phyloP scores from a whole-genome alignment of 352 stramenopile species.

The Aphanomyces cochlioides region DNA sequence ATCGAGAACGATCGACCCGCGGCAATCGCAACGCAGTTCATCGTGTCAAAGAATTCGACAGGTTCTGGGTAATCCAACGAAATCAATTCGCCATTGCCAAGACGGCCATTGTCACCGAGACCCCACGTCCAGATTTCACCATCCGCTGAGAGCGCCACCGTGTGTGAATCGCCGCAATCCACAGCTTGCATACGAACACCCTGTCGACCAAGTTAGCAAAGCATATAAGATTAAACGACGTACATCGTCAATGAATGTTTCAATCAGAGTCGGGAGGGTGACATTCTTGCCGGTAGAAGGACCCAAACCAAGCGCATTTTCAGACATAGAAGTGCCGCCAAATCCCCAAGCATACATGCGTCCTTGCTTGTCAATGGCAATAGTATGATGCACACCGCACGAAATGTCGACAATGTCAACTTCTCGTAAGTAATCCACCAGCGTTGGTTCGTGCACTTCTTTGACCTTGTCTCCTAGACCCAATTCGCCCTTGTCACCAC shows the following conservation, averaged over 20 bases:
- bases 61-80: constrained; percentile 78
- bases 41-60: constrained; percentile 77
- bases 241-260: constrained; percentile 62
- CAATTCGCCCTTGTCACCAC: constrained; percentile 88
- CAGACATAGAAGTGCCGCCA: constrained; percentile 81
- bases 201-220: constrained; percentile 25
- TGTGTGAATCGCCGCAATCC: constrained; percentile 87
- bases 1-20: constrained; percentile 88
- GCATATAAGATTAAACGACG: neutral
- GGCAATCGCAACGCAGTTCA: constrained; percentile 64
- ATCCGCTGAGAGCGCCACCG: constrained; percentile 80
- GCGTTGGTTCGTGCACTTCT: constrained; percentile 42
- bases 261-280: constrained; percentile 58
- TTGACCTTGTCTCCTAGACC: constrained; percentile 54
- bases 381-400: constrained; percentile 83
- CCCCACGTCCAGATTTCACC: constrained; percentile 91
- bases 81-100: constrained; percentile 86
- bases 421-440: constrained; percentile 66
- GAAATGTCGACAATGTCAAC: constrained; percentile 80
- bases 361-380: constrained; percentile 75
- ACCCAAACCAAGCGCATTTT: constrained; percentile 57
- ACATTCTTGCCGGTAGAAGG: constrained; percentile 73
- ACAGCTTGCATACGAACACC: constrained; percentile 64
- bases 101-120: constrained; percentile 87
- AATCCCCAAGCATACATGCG: constrained; percentile 90